Conservation (phyloP, 805 yeast genomes). For the Saccharomycopsis sp. region DNA sequence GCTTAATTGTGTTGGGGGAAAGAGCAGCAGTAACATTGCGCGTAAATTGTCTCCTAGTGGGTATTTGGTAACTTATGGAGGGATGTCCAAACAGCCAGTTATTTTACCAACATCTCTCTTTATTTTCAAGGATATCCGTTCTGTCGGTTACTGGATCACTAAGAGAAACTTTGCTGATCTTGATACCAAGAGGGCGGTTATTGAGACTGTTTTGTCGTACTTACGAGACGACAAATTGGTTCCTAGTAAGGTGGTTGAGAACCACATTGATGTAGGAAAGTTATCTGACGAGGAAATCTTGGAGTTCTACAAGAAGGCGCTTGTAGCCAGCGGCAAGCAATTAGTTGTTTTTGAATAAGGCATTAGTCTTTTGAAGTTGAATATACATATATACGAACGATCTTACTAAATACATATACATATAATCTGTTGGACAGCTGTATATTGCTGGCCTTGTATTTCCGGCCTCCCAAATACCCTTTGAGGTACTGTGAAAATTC, state of each 20-base stretch:
- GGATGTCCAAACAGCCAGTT: slow-evolving; percentile 95
- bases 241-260: slow-evolving; percentile 35
- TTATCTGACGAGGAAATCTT: slow-evolving; percentile 35
- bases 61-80: slow-evolving; percentile 86
- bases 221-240: slow-evolving; percentile 54
- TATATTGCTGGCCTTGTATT: too few relatives aligned
- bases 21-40: slow-evolving; percentile 73
- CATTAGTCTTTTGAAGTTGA: too few relatives aligned
- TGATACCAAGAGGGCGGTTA: slow-evolving; percentile 47
- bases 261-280: slow-evolving; percentile 28
- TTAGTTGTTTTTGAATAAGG: slow-evolving; percentile 30
- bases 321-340: slow-evolving; percentile 42
- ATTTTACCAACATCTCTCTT: slow-evolving; percentile 82
- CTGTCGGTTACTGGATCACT: slow-evolving; percentile 93
- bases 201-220: slow-evolving; percentile 48
- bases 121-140: slow-evolving; percentile 81
- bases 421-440: too few relatives aligned
- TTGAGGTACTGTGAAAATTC: too few relatives aligned
- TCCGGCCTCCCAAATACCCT: too few relatives aligned
- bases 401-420: too few relatives aligned
- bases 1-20: slow-evolving; percentile 91
- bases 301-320: slow-evolving; percentile 30
- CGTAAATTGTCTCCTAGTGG: slow-evolving; percentile 74
- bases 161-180: slow-evolving; percentile 56
- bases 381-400: too few relatives aligned